Evolutionary conservation across 176 grass and related monocot genomes (phyloP).

Genomic region (Tuctoria greenei): DNA sequence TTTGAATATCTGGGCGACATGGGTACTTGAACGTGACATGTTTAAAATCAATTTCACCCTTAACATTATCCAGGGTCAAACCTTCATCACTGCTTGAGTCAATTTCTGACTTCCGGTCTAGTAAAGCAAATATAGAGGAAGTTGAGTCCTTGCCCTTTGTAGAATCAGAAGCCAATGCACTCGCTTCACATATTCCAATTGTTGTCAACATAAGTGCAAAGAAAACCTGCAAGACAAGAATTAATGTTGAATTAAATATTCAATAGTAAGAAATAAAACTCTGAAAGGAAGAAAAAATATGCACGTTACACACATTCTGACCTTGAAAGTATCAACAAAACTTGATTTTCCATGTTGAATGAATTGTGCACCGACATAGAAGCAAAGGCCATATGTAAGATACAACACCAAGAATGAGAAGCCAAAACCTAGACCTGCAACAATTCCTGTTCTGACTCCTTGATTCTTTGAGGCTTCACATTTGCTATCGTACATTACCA

Average conservation of each 20-base stretch:
- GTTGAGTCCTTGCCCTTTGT: conserved; percentile 68
- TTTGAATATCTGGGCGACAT: conserved; percentile 63
- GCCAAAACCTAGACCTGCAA: conserved; percentile 72
- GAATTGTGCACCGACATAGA: conserved; percentile 73
- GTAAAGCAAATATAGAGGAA: conserved; percentile 65
- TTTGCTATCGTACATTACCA: conserved; percentile 57
- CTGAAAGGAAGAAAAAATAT: neutral
- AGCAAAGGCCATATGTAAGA: conserved; percentile 64
- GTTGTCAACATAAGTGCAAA: conserved; percentile 67
- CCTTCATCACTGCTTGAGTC: conserved; percentile 60
- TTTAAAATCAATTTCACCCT: conserved; percentile 61
- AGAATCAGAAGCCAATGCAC: conserved; percentile 71
- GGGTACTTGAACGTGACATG: conserved; percentile 78
- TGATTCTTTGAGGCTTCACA: conserved; percentile 69
- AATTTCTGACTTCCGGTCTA: conserved; percentile 69
- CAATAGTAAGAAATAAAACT: neutral
- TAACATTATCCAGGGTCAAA: conserved; percentile 47
- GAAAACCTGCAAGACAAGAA: conserved; percentile 61
- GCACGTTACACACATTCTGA: conserved; percentile 41
- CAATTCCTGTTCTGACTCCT: conserved; percentile 57
- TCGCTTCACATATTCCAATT: conserved; percentile 68
- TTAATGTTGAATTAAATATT: conserved; percentile 18
- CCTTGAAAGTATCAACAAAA: conserved; percentile 68
- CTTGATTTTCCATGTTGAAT: conserved; percentile 40
- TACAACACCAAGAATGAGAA: conserved; percentile 70